Evolutionary conservation across 1,139 yeast species (phyloP).

Genomic region (Kodamaea sp.): DNA sequence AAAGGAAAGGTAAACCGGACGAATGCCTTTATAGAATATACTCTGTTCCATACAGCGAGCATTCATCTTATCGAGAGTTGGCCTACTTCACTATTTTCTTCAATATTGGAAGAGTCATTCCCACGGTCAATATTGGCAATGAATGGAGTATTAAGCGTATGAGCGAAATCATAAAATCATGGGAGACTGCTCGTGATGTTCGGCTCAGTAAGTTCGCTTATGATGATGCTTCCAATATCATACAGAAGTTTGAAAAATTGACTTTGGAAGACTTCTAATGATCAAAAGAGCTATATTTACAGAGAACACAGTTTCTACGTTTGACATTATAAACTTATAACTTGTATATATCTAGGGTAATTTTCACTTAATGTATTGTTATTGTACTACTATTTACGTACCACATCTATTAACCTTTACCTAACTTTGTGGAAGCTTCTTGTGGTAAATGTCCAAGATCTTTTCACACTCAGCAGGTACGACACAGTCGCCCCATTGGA

Average conservation of each 20-base stretch:
- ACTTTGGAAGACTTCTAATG: conserved; percentile 13
- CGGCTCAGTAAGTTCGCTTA: conserved; percentile 3
- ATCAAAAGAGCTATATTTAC: no score
- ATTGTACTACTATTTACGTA: no score
- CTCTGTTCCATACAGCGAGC: conserved; percentile 87
- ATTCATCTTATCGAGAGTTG: conserved; percentile 83
- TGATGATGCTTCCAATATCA: conserved; percentile 1
- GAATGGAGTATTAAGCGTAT: conserved; percentile 36
- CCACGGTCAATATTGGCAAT: conserved; percentile 71
- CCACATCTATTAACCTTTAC: no score
- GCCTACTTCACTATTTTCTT: conserved; percentile 60
- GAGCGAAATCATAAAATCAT: conserved; percentile 47
- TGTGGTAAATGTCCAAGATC: conserved; percentile 40
- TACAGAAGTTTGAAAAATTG: conserved; percentile 8
- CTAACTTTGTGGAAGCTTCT: neutral
- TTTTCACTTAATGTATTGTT: no score
- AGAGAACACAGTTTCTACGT: no score
- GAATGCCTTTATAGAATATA: conserved; percentile 46
- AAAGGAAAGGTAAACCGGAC: conserved; percentile 25
- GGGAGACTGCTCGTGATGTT: conserved; percentile 34
- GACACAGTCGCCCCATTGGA: conserved; percentile 58
- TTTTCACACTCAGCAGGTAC: conserved; percentile 50
- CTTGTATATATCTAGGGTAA: no score
- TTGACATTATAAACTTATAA: no score
- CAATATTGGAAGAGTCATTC: conserved; percentile 56